These are phyloP conservation scores for Xylaria multiplex DNA, from an alignment of 2,329 filamentous ascomycete species.

Conservation along the genomic window DNA sequence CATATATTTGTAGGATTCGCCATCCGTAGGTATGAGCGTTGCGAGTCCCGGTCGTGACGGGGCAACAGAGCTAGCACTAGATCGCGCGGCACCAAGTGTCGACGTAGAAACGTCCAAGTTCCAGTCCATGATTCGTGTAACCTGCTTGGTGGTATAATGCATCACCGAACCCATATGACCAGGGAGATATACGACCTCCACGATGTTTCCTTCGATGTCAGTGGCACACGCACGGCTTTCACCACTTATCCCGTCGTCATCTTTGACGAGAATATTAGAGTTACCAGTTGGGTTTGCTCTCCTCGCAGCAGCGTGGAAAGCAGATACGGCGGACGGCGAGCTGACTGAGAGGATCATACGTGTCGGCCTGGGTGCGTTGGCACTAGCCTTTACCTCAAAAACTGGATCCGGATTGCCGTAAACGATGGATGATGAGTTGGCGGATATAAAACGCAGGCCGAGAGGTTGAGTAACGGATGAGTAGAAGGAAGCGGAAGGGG, in stretches of 20 bases:
- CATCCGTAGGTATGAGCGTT: slow-evolving; percentile 29
- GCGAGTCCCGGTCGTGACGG: slow-evolving; percentile 40
- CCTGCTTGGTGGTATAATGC: slow-evolving; percentile 53
- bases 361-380: slow-evolving; percentile 55
- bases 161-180: slow-evolving; percentile 50
- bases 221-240: slow-evolving; percentile 67
- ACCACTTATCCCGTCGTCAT: slow-evolving; percentile 41
- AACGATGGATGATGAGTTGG: slow-evolving; percentile 53
- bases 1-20: slow-evolving; percentile 45
- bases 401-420: slow-evolving; percentile 56
- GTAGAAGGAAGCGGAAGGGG: slow-evolving; percentile 85
- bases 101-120: slow-evolving; percentile 57
- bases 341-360: slow-evolving; percentile 74
- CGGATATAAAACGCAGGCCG: slow-evolving; percentile 74
- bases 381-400: slow-evolving; percentile 57
- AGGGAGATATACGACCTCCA: slow-evolving; percentile 74
- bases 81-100: slow-evolving; percentile 41
- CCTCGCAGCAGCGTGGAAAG: slow-evolving; percentile 76
- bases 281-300: slow-evolving; percentile 62
- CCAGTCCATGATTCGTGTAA: slow-evolving; percentile 60
- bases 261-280: slow-evolving; percentile 42
- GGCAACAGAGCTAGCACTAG: slow-evolving; percentile 39
- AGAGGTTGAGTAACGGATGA: slow-evolving; percentile 80
- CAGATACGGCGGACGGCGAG: slow-evolving; percentile 71
- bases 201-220: slow-evolving; percentile 85